phyloP scores from a whole-genome alignment of 108 stramenopile species.

The Mayamaea pseudoterrestris region DNA sequence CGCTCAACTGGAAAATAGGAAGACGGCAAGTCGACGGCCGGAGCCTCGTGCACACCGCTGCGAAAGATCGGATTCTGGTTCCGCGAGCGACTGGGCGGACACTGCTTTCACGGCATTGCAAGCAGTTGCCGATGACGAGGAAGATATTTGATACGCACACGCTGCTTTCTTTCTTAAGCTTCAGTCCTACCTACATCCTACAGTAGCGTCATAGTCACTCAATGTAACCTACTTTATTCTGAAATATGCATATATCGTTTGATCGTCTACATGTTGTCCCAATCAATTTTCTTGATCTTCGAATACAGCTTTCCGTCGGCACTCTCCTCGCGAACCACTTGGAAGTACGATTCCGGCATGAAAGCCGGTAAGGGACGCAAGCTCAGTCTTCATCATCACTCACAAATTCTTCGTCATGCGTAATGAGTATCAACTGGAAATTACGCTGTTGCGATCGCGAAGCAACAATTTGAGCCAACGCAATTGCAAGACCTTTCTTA shows the following conservation, averaged over 20 bases:
- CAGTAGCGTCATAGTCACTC: too few species aligned
- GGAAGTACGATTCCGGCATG: conserved; percentile 95
- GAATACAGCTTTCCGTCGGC: conserved; percentile 71
- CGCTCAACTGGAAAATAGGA: conserved; percentile 53
- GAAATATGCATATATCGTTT: too few species aligned
- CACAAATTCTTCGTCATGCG: conserved; percentile 99
- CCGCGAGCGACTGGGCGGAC: too few species aligned
- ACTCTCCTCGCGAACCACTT: conserved; percentile 79
- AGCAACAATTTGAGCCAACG: conserved; percentile 90
- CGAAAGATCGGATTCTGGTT: too few species aligned
- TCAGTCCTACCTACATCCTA: too few species aligned
- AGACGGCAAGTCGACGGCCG: too few species aligned
- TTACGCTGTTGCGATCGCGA: conserved; percentile 77
- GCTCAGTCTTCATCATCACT: conserved; percentile 84
- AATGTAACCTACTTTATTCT: too few species aligned
- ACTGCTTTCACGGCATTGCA: too few species aligned
- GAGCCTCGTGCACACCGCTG: too few species aligned
- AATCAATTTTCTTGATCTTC: conserved; percentile 73
- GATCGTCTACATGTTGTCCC: conserved; percentile 72
- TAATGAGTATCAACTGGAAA: conserved; percentile 97
- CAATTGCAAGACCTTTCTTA: conserved; percentile 89
- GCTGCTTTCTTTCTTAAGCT: too few species aligned
- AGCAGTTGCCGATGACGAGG: too few species aligned
- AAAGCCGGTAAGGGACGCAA: conserved; percentile 74
- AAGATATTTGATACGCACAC: too few species aligned